These are phyloP conservation scores for Globisporangium megalacanthum DNA, from an alignment of 352 stramenopile genomes.

Conservation along the genomic window DNA sequence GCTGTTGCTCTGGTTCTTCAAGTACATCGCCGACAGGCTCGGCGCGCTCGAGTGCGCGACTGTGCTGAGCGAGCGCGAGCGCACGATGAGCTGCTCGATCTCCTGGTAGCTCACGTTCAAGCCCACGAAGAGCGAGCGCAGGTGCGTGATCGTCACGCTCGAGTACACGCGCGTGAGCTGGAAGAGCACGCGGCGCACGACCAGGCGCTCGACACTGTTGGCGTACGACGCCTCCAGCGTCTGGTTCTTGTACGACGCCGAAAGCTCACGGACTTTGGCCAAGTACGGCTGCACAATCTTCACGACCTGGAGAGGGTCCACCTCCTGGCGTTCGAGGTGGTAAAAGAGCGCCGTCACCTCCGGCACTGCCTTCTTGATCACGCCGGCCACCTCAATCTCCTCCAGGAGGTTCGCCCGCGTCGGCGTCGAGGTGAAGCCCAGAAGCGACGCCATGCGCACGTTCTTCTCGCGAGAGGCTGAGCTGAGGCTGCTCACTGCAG, in stretches of 20 bases:
- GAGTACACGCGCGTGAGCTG: conserved; percentile 86
- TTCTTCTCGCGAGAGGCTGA: conserved; percentile 89
- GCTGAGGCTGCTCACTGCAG: conserved; percentile 32
- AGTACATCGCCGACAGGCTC: conserved; percentile 62
- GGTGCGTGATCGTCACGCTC: conserved; percentile 78
- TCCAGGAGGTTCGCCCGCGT: conserved; percentile 90
- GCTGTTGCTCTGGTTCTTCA: conserved; percentile 40
- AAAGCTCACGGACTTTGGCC: conserved; percentile 27
- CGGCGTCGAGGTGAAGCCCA: conserved; percentile 85
- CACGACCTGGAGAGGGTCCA: conserved; percentile 77
- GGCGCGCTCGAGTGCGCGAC: conserved; percentile 54
- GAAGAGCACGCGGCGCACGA: conserved; percentile 76
- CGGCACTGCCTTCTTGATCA: conserved; percentile 52
- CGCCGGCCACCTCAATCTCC: conserved; percentile 79
- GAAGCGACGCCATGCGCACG: conserved; percentile 90
- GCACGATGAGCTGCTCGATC: conserved; percentile 86
- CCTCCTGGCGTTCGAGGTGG: conserved; percentile 58
- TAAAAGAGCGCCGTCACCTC: conserved; percentile 62
- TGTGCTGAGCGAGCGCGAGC: conserved; percentile 63
- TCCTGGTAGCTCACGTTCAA: conserved; percentile 68
- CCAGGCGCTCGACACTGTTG: conserved; percentile 53
- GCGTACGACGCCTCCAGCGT: conserved; percentile 48
- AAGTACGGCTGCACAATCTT: conserved; percentile 62
- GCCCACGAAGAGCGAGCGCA: conserved; percentile 84
- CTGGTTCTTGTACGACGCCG: conserved; percentile 17